phyloP scores from a whole-genome alignment of 2,329 filamentous ascomycete genomes.

The Trichophyton schoenleinii region DNA sequence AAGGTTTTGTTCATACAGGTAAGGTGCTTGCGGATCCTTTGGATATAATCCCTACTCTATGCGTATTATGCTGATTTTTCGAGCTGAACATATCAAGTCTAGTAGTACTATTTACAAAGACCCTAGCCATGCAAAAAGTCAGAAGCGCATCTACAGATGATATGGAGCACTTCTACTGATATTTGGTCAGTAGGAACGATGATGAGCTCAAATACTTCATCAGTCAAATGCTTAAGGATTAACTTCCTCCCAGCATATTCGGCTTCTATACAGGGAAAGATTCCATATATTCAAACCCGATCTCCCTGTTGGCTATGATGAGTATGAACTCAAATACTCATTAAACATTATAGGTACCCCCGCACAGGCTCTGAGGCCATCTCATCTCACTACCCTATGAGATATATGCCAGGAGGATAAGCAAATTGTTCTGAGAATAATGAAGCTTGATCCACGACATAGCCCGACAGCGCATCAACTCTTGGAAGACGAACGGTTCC shows the following conservation, averaged over 20 bases:
- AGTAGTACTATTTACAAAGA: slow-evolving; percentile 11
- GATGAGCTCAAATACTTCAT: slow-evolving; percentile 4
- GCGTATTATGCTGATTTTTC: neutral
- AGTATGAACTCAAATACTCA: slow-evolving; percentile 8
- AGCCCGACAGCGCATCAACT: slow-evolving; percentile 25
- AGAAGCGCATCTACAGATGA: slow-evolving; percentile 12
- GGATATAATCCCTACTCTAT: neutral
- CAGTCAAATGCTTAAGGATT: neutral
- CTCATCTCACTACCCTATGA: neutral
- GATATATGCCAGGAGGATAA: slow-evolving; percentile 25
- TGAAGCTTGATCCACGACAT: slow-evolving; percentile 35
- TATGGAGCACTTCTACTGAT: slow-evolving; percentile 18
- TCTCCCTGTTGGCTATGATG: slow-evolving; percentile 3
- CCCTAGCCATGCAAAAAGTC: slow-evolving; percentile 9
- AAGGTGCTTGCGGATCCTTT: neutral
- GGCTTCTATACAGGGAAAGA: slow-evolving; percentile 6
- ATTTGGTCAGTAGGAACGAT: slow-evolving; percentile 19
- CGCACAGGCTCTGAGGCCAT: slow-evolving; percentile 15
- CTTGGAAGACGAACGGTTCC: neutral
- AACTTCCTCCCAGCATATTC: slow-evolving; percentile 3
- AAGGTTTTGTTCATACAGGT: slow-evolving; percentile 16
- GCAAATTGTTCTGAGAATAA: slow-evolving; percentile 30
- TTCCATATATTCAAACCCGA: slow-evolving; percentile 10
- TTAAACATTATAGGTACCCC: slow-evolving; percentile 8
- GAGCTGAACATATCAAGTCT: slow-evolving; percentile 13